Conservation (phyloP, 2,329 filamentous ascomycete genomes). For the Lithohypha guttulata region DNA sequence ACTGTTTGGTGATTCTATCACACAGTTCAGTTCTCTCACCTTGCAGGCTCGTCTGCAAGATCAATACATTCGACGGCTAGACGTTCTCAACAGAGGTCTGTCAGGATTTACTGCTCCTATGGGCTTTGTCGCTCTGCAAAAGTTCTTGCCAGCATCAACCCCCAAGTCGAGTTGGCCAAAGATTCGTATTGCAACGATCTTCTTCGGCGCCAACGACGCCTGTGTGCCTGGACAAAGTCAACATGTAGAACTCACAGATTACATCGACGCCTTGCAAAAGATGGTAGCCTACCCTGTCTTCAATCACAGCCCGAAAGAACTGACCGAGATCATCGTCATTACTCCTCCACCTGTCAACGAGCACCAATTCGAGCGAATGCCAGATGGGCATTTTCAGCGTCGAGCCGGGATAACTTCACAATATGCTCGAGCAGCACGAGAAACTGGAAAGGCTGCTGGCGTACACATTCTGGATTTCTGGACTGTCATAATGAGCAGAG, state of each 20-base stretch:
- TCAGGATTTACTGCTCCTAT: slow-evolving; percentile 35
- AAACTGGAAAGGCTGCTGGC: slow-evolving; percentile 45
- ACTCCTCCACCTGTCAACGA: slow-evolving; percentile 75
- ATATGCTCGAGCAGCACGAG: slow-evolving; percentile 56
- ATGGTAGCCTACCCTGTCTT: slow-evolving; percentile 65
- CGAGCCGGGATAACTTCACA: slow-evolving; percentile 51
- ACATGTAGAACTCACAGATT: slow-evolving; percentile 66
- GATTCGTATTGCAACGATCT: slow-evolving; percentile 45
- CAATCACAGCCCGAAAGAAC: slow-evolving; percentile 47
- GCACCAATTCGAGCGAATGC: slow-evolving; percentile 47
- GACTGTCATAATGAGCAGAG: slow-evolving; percentile 60
- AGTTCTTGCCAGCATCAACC: slow-evolving; percentile 12
- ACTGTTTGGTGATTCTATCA: slow-evolving; percentile 83
- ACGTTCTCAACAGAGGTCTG: slow-evolving; percentile 81
- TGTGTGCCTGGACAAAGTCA: slow-evolving; percentile 59
- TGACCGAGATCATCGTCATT: slow-evolving; percentile 63
- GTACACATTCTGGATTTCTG: slow-evolving; percentile 69
- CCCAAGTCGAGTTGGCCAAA: slow-evolving; percentile 2
- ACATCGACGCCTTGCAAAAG: slow-evolving; percentile 57
- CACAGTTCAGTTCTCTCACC: slow-evolving; percentile 52
- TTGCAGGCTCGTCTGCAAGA: slow-evolving; percentile 14
- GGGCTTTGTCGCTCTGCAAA: slow-evolving; percentile 12
- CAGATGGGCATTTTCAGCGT: slow-evolving; percentile 40
- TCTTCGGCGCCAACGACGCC: slow-evolving; percentile 88
- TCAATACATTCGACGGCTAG: slow-evolving; percentile 59